Evolutionary conservation across 345 rosid genomes (phyloP), one percentile per base, ranked within the genome.

Genomic region (Litchi chinensis): DNA sequence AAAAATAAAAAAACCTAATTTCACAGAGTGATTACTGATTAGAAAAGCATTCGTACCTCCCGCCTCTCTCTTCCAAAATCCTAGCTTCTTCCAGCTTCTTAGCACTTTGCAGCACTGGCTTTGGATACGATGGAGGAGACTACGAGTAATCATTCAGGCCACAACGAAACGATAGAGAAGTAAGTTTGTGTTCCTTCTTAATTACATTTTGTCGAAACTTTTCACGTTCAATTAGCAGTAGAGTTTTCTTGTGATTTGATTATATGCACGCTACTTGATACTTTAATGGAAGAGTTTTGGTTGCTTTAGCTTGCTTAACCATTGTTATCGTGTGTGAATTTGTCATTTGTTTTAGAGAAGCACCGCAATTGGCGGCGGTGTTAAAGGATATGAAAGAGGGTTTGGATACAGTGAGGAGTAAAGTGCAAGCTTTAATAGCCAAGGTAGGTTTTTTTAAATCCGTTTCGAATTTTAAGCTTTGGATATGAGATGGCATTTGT

Each of bases 301-400:
- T 67, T 21, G 16, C 28, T 40, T n/a, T 2, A 32, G 37, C 4
- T 32, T 32, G 24, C 37, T 82, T 59, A 54, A 12, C 13, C n/a
- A 18, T 43, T 19, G 68, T 4, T 62, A 50, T 73, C n/a, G 41
- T 70, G 37, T 65, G 66, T 0, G 8, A 70, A 19, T 43, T 57
- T 12, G 70, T 32, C 39, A 41, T n/a, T 50, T 48, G 24, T 75
- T 71, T 43, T 83, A 94, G 97, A 71, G 97, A 90, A 76, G 91
- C 94, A 62, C 87, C 90, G 54, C 94, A 88, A 69, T 82, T 96
- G 77, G 91, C 84, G 69, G 65, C 86, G 0, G 80, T 88, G 68
- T 77, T 96, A 87, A 94, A 76, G 80, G 99, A 94, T 37, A 91
- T 93, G 90, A 94, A 90, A 77, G 90, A 85, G 63, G 97, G 92